phyloP scores from a whole-genome alignment of 441 rosid species.

The Syzygium malaccense region DNA sequence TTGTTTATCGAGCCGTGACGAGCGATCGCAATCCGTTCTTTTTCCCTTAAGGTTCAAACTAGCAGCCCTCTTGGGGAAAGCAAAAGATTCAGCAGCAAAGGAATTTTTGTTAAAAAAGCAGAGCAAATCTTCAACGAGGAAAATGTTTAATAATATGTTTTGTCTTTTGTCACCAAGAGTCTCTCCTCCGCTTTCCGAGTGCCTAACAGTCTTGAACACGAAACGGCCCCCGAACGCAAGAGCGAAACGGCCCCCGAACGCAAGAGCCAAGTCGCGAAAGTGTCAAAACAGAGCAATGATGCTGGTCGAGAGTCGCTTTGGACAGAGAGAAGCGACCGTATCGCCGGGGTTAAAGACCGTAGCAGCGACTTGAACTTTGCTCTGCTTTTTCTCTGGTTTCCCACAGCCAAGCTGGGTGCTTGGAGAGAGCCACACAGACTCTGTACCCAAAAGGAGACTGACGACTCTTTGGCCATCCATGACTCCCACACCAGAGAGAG shows the following conservation, averaged over 20 bases:
- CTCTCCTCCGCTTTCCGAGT: not conserved
- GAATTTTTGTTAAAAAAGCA: not conserved
- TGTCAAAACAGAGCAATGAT: not conserved
- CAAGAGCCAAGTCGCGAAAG: not conserved
- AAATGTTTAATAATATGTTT: not conserved
- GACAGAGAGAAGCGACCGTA: not conserved
- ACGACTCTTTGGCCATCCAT: not conserved
- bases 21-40: not conserved
- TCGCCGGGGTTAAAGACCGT: not conserved
- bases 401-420: not conserved
- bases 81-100: not conserved
- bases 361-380: not conserved
- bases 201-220: not conserved
- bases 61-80: not conserved
- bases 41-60: not conserved
- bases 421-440: not conserved
- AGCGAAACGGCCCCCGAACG: not conserved
- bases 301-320: not conserved
- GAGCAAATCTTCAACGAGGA: not conserved
- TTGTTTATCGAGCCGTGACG: not conserved
- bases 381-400: not conserved
- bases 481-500: not conserved
- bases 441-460: constrained; percentile 7
- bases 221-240: not conserved
- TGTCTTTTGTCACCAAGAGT: not conserved